Percentiles rank a stretch among this genome's conserved stretches.
Conservation (phyloP, 2,329 filamentous ascomycete species). For the Arthrobotrys megalospora region DNA sequence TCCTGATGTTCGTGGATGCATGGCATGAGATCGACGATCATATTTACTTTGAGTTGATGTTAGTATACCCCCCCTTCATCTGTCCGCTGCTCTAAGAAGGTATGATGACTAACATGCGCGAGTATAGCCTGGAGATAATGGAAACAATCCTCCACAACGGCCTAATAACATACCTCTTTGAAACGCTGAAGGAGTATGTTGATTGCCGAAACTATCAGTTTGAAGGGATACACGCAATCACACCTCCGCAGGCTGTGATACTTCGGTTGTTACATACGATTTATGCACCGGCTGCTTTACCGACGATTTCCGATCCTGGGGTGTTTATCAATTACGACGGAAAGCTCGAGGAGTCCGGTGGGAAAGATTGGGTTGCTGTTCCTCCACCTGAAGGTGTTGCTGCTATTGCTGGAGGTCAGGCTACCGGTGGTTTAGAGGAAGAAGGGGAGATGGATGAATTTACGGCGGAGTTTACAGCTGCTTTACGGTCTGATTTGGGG, state of each 20-base stretch:
- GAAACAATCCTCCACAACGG: slow-evolving; percentile 65
- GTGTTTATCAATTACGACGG: slow-evolving; percentile 59
- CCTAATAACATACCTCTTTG: slow-evolving; percentile 64
- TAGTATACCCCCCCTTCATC: slow-evolving; percentile 10
- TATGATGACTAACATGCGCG: not conserved
- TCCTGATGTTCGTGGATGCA: slow-evolving; percentile 64
- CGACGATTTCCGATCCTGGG: slow-evolving; percentile 55
- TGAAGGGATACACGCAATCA: slow-evolving; percentile 57
- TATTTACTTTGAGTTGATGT: slow-evolving; percentile 64
- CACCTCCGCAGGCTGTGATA: slow-evolving; percentile 56
- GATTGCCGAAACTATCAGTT: slow-evolving; percentile 59
- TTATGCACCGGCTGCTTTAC: slow-evolving; percentile 54
- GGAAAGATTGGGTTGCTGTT: slow-evolving; percentile 19
- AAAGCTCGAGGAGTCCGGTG: slow-evolving; percentile 37
- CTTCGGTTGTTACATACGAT: slow-evolving; percentile 54
- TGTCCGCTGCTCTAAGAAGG: not conserved
- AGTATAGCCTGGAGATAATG: slow-evolving; percentile 62
- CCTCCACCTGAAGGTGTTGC: slow-evolving; percentile 3
- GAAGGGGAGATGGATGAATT: slow-evolving; percentile 50
- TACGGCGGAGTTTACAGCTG: slow-evolving; percentile 52
- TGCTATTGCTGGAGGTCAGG: not conserved
- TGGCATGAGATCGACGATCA: slow-evolving; percentile 65
- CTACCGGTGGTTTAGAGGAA: not conserved
- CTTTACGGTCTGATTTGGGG: slow-evolving; percentile 47
- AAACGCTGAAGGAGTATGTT: slow-evolving; percentile 64